Evolutionary conservation across 805 yeast species (phyloP).

Genomic region (Saturnispora quitensis): DNA sequence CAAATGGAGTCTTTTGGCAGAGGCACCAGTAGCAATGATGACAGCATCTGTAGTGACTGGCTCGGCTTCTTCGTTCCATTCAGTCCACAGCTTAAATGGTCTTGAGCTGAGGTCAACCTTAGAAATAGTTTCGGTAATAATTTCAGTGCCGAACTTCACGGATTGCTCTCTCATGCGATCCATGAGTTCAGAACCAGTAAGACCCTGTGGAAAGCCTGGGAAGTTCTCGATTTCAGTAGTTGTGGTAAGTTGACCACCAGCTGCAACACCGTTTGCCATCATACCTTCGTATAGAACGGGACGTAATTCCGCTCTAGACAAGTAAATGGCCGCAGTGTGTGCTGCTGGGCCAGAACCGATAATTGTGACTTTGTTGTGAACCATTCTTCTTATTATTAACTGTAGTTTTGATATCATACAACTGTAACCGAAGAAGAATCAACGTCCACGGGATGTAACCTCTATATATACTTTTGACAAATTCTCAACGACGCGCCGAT

Average conservation of each 20-base stretch:
- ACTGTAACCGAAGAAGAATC: not conserved
- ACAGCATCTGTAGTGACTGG: conserved; percentile 91
- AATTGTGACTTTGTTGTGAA: conserved; percentile 75
- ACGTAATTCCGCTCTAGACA: conserved; percentile 92
- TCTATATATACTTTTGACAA: not conserved
- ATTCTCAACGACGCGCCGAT: not conserved
- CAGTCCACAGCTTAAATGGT: conserved; percentile 97
- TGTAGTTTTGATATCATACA: not conserved
- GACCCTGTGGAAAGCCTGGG: conserved; percentile 96
- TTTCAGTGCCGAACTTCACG: conserved; percentile 79
- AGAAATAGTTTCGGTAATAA: conserved; percentile 90
- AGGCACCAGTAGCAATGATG: conserved; percentile 94
- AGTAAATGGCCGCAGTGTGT: conserved; percentile 96
- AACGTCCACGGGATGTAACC: not conserved
- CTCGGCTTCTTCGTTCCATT: conserved; percentile 84
- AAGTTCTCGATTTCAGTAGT: conserved; percentile 98
- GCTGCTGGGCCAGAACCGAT: conserved; percentile 99
- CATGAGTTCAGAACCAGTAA: conserved; percentile 83
- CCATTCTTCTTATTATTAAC: conserved; percentile 38
- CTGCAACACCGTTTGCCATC: conserved; percentile 96
- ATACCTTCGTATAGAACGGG: conserved; percentile 93
- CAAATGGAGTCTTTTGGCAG: conserved; percentile 86
- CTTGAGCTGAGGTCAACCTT: conserved; percentile 80
- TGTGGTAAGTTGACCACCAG: conserved; percentile 98
- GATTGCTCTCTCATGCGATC: conserved; percentile 91